phyloP scores from a whole-genome alignment of 805 yeast genomes.

The Wickerhamomyces xylosicus region DNA sequence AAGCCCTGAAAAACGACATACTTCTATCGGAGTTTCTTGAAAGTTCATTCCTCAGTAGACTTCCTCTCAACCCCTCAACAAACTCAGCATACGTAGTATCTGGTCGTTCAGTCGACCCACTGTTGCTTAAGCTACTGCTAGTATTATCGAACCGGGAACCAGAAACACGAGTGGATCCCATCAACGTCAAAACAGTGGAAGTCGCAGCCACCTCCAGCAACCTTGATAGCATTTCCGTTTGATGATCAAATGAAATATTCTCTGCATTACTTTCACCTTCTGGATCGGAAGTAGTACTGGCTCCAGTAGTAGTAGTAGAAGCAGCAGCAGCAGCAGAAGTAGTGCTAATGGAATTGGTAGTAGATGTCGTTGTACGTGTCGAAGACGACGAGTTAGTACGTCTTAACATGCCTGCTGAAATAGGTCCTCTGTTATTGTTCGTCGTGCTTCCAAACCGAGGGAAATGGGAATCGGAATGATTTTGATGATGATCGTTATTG shows the following conservation, averaged over 20 bases:
- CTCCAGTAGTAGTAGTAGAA: too few relatives aligned
- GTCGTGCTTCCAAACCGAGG: neutral
- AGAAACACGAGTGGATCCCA: constrained; percentile 20
- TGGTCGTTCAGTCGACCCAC: constrained; percentile 19
- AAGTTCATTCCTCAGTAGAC: constrained; percentile 29
- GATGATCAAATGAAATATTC: constrained; percentile 17
- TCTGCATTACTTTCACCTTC: neutral
- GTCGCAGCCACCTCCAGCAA: constrained; percentile 34
- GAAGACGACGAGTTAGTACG: neutral
- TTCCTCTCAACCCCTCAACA: constrained; percentile 28
- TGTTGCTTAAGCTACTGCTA: constrained; percentile 2
- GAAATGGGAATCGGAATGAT: too few relatives aligned
- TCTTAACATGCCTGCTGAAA: neutral
- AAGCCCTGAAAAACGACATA: constrained; percentile 32
- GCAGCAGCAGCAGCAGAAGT: too few relatives aligned
- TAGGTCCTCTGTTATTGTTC: neutral
- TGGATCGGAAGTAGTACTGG: neutral
- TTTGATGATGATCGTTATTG: too few relatives aligned
- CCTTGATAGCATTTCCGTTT: constrained; percentile 31
- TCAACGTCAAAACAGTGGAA: constrained; percentile 30
- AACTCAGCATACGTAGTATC: constrained; percentile 35
- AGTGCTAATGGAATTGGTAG: too few relatives aligned
- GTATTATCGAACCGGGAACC: constrained; percentile 23
- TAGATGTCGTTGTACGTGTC: neutral
- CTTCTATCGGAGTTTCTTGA: constrained; percentile 15